A percentile compares a stretch with the other conserved stretches of the same genome.
These are phyloP conservation scores for Fusarium nurragi DNA, from an alignment of 2,329 filamentous ascomycete species.

Conservation along the genomic window DNA sequence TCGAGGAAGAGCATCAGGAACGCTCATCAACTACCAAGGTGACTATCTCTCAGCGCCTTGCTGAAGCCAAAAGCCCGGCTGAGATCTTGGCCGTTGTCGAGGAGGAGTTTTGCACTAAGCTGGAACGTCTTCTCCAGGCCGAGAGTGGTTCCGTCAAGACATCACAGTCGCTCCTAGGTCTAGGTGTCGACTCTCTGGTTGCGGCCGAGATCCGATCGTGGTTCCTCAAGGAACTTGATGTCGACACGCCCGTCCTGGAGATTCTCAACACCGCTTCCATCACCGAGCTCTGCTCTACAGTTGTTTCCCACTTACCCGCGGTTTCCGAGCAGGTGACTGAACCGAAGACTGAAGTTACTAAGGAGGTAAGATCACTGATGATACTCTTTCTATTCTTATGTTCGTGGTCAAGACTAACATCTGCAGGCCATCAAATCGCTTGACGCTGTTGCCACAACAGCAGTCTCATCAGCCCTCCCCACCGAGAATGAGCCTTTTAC, in stretches of 20 bases:
- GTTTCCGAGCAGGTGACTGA: neutral
- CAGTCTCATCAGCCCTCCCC: neutral
- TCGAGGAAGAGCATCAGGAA: neutral
- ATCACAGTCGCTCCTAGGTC: conserved; percentile 15
- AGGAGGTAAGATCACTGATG: neutral
- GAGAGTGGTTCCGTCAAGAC: neutral
- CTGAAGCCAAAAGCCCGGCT: neutral
- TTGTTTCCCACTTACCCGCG: conserved; percentile 1
- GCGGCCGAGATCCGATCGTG: conserved; percentile 56
- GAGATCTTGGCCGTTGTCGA: neutral
- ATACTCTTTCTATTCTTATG: no score
- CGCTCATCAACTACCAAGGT: neutral
- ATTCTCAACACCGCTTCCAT: conserved; percentile 31
- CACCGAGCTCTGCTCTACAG: conserved; percentile 5
- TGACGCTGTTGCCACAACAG: neutral
- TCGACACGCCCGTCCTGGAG: conserved; percentile 59
- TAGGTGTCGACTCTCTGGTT: conserved; percentile 47
- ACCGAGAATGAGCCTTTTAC: neutral
- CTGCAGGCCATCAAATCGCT: neutral
- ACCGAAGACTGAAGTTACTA: neutral
- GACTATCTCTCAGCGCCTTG: neutral
- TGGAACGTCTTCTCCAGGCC: neutral
- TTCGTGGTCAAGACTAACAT: no score
- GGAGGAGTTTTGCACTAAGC: conserved; percentile 5
- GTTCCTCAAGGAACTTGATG: conserved; percentile 56